Base-by-base conservation (phyloP, 2,329 filamentous ascomycete species). In the Fusarium marasasianum region DNA sequence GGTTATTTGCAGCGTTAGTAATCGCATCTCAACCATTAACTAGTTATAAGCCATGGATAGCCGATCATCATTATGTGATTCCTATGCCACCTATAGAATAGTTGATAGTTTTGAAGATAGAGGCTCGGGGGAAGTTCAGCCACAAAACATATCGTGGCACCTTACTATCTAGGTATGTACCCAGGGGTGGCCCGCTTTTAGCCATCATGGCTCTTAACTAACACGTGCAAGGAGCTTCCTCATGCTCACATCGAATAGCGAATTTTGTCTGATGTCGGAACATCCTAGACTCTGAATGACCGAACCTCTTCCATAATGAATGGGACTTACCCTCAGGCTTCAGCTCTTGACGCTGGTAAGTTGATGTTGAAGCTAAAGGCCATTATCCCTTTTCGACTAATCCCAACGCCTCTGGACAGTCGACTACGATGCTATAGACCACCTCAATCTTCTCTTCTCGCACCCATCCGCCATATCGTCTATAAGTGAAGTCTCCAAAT, bases 391-490 rank as follows among this genome's bases (percentile, higher is more conserved):
- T 68, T 43, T 54, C 65, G 55, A 63, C 75, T 72, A 74, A 78
- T 76, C 73, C 58, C 59, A 66, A 64, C 50, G 51, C 45, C 48
- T 61, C 43, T 57, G 41, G 20, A 65, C 67, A 90, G 88, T 85
- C 82, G 92, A 98, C 83, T 98, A 98, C 85, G 93, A 98, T 82
- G 95, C 96, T 61, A 92, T 98, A 81, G 90, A 94, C 78, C 95
- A 99, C 83, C 89, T 99, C 64, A 98, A 99, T 85, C 88, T 93
- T 72, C 92, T 99, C 79, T 99, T 99, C 86, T 92, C 94, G 57
- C 94, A 97, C 79, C 93, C 96, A 2, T 94, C 94, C 41, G 92
- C 95, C 70, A 91, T 98, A 70, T 90, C 91, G 45, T 94, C 94
- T 61, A 91, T 97, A 73, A 86, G 88, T 54, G 87, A 89, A 72